Evolutionary conservation across 495 filamentous ascomycete genomes (phyloP).

Genomic region (Chaetomium fimeti): DNA sequence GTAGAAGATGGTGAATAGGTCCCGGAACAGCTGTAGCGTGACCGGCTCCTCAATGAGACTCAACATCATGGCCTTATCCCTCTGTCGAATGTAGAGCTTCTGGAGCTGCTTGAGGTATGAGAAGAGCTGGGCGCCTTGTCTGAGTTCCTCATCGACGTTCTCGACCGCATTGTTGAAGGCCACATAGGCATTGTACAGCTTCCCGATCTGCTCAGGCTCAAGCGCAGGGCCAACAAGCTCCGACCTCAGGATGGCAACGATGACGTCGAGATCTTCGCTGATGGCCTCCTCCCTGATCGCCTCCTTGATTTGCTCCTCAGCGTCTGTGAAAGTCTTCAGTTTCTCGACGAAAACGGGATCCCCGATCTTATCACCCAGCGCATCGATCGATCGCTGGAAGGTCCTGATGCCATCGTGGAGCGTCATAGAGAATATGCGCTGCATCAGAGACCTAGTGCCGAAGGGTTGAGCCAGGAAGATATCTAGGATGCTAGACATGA

Average conservation of each 20-base stretch:
- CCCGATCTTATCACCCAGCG: constrained; percentile 68
- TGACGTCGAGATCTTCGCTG: constrained; percentile 70
- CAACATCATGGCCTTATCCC: constrained; percentile 97
- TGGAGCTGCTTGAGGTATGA: constrained; percentile 92
- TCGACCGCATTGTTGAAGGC: constrained; percentile 95
- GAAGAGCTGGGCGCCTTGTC: constrained; percentile 83
- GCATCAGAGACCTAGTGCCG: constrained; percentile 81
- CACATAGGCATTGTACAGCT: constrained; percentile 91
- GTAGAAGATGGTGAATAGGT: constrained; percentile 98
- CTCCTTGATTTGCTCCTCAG: constrained; percentile 70
- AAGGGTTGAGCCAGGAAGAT: constrained; percentile 95
- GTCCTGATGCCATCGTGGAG: constrained; percentile 83
- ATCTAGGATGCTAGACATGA: constrained; percentile 91
- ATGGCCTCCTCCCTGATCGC: constrained; percentile 68
- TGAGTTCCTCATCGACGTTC: constrained; percentile 84
- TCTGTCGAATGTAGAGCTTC: constrained; percentile 85
- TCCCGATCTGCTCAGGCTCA: constrained; percentile 67
- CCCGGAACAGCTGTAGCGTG: constrained; percentile 88
- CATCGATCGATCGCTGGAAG: constrained; percentile 81
- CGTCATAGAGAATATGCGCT: constrained; percentile 88
- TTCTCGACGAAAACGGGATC: constrained; percentile 80
- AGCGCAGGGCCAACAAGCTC: constrained; percentile 70
- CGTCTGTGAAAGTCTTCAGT: constrained; percentile 71
- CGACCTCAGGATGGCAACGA: constrained; percentile 78
- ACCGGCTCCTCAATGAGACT: constrained; percentile 92